Percentiles rank a stretch among this genome's conserved stretches.
Evolutionary conservation across 1,139 yeast species (phyloP).

Genomic region (Trichomonascaceae sp.): DNA sequence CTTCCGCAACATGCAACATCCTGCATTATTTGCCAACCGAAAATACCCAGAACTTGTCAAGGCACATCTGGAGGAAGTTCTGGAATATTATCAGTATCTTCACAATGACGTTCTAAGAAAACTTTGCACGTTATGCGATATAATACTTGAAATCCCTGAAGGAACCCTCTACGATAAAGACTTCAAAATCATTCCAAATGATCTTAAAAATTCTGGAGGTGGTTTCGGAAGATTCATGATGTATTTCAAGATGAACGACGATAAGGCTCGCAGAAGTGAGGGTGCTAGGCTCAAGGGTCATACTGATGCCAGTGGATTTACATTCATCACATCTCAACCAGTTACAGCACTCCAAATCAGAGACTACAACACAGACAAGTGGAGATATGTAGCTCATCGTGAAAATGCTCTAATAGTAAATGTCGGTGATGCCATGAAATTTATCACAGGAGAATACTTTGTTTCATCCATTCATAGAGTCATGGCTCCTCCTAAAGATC

Average conservation of each 20-base stretch:
- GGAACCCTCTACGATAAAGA: constrained; percentile 28
- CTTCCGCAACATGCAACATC: constrained; percentile 35
- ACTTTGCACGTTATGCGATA: constrained; percentile 30
- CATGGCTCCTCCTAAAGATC: constrained; percentile 33
- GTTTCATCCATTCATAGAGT: constrained; percentile 33
- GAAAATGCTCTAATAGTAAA: constrained; percentile 31
- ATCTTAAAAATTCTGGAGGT: constrained; percentile 26
- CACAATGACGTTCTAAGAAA: constrained; percentile 20
- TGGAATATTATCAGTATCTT: constrained; percentile 35
- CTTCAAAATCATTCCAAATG: constrained; percentile 18
- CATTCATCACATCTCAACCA: constrained; percentile 34
- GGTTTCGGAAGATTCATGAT: constrained; percentile 32
- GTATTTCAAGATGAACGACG: constrained; percentile 29
- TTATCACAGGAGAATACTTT: constrained; percentile 33
- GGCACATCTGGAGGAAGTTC: constrained; percentile 36
- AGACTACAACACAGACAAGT: constrained; percentile 27
- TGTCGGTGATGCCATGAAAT: constrained; percentile 32
- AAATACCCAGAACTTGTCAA: constrained; percentile 38
- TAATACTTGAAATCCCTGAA: constrained; percentile 25
- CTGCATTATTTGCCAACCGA: constrained; percentile 31
- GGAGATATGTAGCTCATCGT: constrained; percentile 32
- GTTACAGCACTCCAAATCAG: constrained; percentile 31
- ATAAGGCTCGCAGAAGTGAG: constrained; percentile 27
- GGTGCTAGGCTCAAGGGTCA: constrained; percentile 38
- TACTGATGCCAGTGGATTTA: constrained; percentile 32